phyloP scores from a whole-genome alignment of 2,329 filamentous ascomycete genomes.

The Aspergillus pseudonomiae region DNA sequence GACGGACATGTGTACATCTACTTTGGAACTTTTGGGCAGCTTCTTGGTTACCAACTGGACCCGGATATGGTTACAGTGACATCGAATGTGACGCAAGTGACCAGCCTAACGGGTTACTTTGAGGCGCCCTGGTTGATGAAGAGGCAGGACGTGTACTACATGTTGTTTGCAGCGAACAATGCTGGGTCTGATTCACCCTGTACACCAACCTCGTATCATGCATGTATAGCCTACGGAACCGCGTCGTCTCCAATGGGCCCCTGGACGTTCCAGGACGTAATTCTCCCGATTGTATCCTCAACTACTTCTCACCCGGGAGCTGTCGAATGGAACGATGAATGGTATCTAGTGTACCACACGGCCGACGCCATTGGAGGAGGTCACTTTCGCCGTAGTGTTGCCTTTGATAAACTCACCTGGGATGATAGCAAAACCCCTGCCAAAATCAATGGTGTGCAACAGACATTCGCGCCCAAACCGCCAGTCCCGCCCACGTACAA shows the following conservation, averaged over 20 bases:
- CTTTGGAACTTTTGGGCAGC: constrained; percentile 4
- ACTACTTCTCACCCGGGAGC: constrained; percentile 5
- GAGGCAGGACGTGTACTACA: constrained; percentile 5
- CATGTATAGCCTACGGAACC: constrained; percentile 4
- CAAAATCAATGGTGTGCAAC: neutral
- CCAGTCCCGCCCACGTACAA: neutral
- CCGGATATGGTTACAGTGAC: constrained; percentile 5
- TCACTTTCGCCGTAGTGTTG: constrained; percentile 6
- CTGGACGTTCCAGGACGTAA: constrained; percentile 9
- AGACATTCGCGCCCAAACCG: neutral
- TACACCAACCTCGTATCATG: constrained; percentile 8
- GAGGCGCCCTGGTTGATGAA: constrained; percentile 11
- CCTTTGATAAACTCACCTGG: constrained; percentile 2
- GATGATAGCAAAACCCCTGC: constrained; percentile 1
- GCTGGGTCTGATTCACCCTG: neutral
- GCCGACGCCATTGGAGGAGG: constrained; percentile 6
- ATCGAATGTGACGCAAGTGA: neutral
- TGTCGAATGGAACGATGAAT: neutral
- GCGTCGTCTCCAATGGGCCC: constrained; percentile 8
- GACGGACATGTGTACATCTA: constrained; percentile 9
- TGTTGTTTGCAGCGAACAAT: constrained; percentile 7
- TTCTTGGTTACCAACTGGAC: constrained; percentile 6
- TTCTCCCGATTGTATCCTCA: constrained; percentile 8
- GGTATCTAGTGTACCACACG: constrained; percentile 9
- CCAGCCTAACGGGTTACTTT: constrained; percentile 6